These are phyloP conservation scores for Phytophthora macrochlamydospora DNA, from an alignment of 352 stramenopile species.

Conservation along the genomic window DNA sequence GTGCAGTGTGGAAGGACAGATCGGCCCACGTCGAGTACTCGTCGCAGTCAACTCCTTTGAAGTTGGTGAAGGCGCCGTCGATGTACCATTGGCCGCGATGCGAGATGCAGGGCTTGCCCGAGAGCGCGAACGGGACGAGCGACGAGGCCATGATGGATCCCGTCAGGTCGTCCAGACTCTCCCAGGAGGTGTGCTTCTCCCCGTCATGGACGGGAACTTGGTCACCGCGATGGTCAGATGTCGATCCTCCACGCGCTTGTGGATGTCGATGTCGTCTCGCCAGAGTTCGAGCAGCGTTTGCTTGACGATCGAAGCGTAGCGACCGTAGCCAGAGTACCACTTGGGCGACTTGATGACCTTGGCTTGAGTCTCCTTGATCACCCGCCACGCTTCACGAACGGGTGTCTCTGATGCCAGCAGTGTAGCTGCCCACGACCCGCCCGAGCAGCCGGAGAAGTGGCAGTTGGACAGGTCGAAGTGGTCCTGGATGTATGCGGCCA, in stretches of 20 bases:
- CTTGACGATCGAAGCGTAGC: slow-evolving; percentile 58
- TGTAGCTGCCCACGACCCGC: slow-evolving; percentile 34
- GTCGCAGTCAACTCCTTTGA: slow-evolving; percentile 66
- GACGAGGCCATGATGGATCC: slow-evolving; percentile 71
- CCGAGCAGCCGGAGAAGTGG: slow-evolving; percentile 42
- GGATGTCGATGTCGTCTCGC: slow-evolving; percentile 54
- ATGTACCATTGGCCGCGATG: slow-evolving; percentile 74
- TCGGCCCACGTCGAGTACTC: slow-evolving; percentile 66
- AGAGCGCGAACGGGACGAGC: slow-evolving; percentile 72
- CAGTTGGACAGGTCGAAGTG: slow-evolving; percentile 46
- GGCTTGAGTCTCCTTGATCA: slow-evolving; percentile 61
- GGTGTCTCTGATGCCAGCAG: slow-evolving; percentile 57
- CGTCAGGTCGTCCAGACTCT: slow-evolving; percentile 60
- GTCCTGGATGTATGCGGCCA: slow-evolving; percentile 73
- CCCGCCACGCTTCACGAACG: slow-evolving; percentile 47
- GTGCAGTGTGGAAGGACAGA: slow-evolving; percentile 55
- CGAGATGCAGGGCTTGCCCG: slow-evolving; percentile 59
- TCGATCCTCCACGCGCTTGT: slow-evolving; percentile 43
- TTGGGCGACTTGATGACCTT: slow-evolving; percentile 43
- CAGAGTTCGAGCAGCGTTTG: slow-evolving; percentile 61
- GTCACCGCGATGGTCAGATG: slow-evolving; percentile 67
- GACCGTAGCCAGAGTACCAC: slow-evolving; percentile 74
- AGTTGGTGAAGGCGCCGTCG: slow-evolving; percentile 76
- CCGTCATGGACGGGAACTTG: slow-evolving; percentile 62
- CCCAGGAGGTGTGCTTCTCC: slow-evolving; percentile 62